Evolutionary conservation across 768 basidiomycete genomes (phyloP).

Genomic region (Postia placenta): DNA sequence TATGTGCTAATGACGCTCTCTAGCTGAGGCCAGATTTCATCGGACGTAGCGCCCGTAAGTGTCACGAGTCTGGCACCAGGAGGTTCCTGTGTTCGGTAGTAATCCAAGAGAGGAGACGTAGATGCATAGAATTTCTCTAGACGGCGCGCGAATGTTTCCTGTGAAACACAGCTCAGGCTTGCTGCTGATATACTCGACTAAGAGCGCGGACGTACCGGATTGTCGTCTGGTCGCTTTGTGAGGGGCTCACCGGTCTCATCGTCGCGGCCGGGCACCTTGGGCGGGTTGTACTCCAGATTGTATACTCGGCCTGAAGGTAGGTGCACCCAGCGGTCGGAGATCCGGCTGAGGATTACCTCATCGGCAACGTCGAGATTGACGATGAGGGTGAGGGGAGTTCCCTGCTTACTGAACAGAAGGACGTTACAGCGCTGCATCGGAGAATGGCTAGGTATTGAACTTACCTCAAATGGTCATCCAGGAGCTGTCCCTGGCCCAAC

Average conservation of each 20-base stretch:
- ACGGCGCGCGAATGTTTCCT: constrained; percentile 54
- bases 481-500: constrained; percentile 70
- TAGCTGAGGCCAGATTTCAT: constrained; percentile 87
- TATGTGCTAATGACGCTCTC: constrained; percentile 50
- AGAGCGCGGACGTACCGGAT: constrained; percentile 54
- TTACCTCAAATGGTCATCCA: constrained; percentile 71
- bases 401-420: constrained; percentile 40
- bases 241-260: constrained; percentile 84
- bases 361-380: constrained; percentile 89
- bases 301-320: constrained; percentile 85
- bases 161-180: background rate
- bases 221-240: constrained; percentile 86
- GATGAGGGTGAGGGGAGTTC: constrained; percentile 68
- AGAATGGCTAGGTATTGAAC: background rate
- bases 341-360: constrained; percentile 75
- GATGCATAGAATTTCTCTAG: constrained; percentile 71
- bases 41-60: constrained; percentile 68
- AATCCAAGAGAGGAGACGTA: constrained; percentile 75
- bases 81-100: constrained; percentile 47
- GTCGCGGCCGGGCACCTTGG: constrained; percentile 72
- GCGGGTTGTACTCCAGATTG: constrained; percentile 84
- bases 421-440: background rate
- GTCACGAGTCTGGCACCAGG: constrained; percentile 43
- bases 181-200: background rate
- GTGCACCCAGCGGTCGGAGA: constrained; percentile 89